These are phyloP conservation scores for Cicer arietinum DNA, from an alignment of 306 rosid species.

Conservation along the genomic window DNA sequence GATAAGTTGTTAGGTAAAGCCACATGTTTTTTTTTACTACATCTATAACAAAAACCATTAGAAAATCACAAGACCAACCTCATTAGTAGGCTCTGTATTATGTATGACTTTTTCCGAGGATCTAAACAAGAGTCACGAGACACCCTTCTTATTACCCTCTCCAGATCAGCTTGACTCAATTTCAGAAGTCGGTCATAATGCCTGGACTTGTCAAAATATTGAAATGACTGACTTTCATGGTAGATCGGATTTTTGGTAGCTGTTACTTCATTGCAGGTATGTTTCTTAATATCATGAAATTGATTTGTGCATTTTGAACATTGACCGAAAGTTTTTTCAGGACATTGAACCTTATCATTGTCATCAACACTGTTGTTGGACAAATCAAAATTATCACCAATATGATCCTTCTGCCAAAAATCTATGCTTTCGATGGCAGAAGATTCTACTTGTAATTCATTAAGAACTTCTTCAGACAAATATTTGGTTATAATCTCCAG, in stretches of 20 bases:
- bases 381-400: conserved; percentile 43
- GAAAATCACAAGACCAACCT: conserved; percentile 62
- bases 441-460: conserved; percentile 50
- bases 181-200: conserved; percentile 61
- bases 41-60: conserved; percentile 20
- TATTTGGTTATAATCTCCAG: conserved; percentile 70
- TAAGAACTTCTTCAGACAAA: conserved; percentile 61
- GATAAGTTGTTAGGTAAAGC: conserved; percentile 15
- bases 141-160: conserved; percentile 73
- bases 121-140: conserved; percentile 78
- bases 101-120: conserved; percentile 63
- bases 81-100: conserved; percentile 78
- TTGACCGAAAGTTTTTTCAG: conserved; percentile 39
- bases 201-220: conserved; percentile 46
- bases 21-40: conserved; percentile 4
- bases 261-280: conserved; percentile 41
- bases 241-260: conserved; percentile 38
- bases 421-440: conserved; percentile 44
- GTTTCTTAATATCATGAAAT: conserved; percentile 46
- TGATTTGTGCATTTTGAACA: conserved; percentile 42
- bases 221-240: conserved; percentile 34
- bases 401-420: conserved; percentile 48
- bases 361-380: conserved; percentile 46
- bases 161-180: conserved; percentile 81
- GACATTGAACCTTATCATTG: conserved; percentile 44